Conservation (phyloP, 1,284 basidiomycete genomes). For the Ceratobasidium sp. region DNA sequence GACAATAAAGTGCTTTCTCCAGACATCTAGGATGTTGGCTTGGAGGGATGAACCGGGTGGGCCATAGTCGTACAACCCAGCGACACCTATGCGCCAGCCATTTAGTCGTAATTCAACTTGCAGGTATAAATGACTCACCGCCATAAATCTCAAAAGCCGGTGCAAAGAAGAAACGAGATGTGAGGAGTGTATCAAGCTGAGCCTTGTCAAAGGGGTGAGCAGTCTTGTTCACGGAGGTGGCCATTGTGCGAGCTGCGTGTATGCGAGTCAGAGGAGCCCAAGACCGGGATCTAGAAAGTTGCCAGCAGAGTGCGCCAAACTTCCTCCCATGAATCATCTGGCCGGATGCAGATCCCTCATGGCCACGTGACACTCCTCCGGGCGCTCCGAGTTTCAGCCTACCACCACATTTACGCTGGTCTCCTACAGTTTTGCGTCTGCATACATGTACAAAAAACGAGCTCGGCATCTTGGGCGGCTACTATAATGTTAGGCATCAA, state of each 20-base stretch:
- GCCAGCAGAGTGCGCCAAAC: constrained; percentile 36
- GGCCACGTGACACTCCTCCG: constrained; percentile 18
- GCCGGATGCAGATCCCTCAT: constrained; percentile 40
- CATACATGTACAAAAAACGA: neutral
- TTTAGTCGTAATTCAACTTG: constrained; percentile 8
- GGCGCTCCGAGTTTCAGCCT: neutral
- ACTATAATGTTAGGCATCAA: neutral
- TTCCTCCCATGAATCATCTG: constrained; percentile 33
- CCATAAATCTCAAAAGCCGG: constrained; percentile 99
- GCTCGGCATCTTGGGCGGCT: neutral
- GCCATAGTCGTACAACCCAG: constrained; percentile 96
- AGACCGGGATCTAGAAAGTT: constrained; percentile 32
- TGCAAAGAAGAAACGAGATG: constrained; percentile 96
- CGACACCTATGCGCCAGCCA: constrained; percentile 73
- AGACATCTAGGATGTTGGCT: constrained; percentile 96
- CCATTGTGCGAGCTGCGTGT: constrained; percentile 44
- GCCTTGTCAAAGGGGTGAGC: constrained; percentile 91
- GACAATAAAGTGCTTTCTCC: constrained; percentile 98
- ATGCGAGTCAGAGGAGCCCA: constrained; percentile 33
- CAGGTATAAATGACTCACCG: constrained; percentile 65
- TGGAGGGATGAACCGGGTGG: constrained; percentile 96
- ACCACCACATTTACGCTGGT: neutral
- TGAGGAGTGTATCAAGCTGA: constrained; percentile 88
- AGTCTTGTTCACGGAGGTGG: constrained; percentile 75
- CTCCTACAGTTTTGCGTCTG: neutral